Conservation (phyloP, 1,284 basidiomycete genomes). For the Rhodotorula sp. region DNA sequence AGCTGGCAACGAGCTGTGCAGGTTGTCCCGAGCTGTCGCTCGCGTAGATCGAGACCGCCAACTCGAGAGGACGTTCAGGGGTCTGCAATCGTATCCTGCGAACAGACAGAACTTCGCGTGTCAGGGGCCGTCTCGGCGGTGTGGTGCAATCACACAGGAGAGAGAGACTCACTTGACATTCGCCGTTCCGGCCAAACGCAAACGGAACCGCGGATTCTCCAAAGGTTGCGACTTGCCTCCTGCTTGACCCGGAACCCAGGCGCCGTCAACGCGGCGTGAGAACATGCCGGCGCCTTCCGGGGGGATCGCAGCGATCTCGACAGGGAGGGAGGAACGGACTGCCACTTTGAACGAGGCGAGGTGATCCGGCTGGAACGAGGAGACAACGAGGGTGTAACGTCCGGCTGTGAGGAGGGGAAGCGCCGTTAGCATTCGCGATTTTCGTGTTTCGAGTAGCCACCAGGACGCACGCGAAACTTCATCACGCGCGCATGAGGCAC, state of each 20-base stretch:
- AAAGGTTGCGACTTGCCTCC: constrained; percentile 59
- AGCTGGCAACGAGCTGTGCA: constrained; percentile 60
- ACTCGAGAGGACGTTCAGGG: constrained; percentile 39
- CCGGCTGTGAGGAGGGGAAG: constrained; percentile 57
- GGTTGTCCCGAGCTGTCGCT: constrained; percentile 45
- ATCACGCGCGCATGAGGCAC: constrained; percentile 58
- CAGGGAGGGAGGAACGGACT: constrained; percentile 60
- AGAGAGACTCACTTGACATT: constrained; percentile 61
- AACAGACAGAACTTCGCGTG: neutral
- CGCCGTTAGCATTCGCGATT: neutral
- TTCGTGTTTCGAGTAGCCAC: too few relatives aligned
- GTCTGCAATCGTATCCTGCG: constrained; percentile 64
- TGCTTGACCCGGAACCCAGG: constrained; percentile 59
- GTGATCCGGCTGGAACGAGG: constrained; percentile 72
- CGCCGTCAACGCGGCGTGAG: constrained; percentile 61
- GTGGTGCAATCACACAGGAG: too few relatives aligned
- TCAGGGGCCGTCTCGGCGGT: neutral
- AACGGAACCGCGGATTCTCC: constrained; percentile 66
- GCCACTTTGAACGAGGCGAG: constrained; percentile 64
- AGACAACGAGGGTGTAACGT: constrained; percentile 75
- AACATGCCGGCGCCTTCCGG: constrained; percentile 93
- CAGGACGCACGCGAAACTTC: neutral
- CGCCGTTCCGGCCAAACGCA: constrained; percentile 59
- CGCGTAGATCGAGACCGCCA: constrained; percentile 51
- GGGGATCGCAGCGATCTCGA: constrained; percentile 51